Percentiles rank a stretch among this genome's conserved stretches.
Evolutionary conservation across 331 rosid genomes (phyloP).

Genomic region (Cydonia oblonga): DNA sequence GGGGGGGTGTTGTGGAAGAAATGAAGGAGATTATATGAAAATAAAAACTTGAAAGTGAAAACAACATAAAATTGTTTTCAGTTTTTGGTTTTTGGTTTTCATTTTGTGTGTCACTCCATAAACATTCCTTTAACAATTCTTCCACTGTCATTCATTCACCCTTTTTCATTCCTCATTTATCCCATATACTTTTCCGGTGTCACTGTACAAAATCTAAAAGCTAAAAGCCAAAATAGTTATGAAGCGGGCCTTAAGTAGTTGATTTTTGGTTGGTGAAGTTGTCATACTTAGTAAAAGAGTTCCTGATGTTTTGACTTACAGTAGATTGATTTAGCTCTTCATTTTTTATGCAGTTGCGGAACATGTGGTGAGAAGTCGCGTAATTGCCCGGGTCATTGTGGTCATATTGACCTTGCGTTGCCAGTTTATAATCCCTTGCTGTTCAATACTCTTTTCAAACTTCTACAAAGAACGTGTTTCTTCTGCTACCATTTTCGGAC

Average conservation of each 20-base stretch:
- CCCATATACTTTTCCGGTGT: not conserved
- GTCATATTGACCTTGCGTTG: slow-evolving; percentile 65
- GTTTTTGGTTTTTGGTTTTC: not conserved
- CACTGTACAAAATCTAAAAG: not conserved
- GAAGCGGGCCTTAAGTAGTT: not conserved
- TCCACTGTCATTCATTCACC: not conserved
- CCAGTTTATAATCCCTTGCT: slow-evolving; percentile 69
- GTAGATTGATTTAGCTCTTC: slow-evolving; percentile 5
- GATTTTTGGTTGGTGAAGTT: not conserved
- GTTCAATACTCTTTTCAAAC: slow-evolving; percentile 39
- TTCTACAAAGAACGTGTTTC: slow-evolving; percentile 52
- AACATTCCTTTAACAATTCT: not conserved
- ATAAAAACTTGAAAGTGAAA: no score
- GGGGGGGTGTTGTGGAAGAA: no score
- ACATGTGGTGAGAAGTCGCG: slow-evolving; percentile 47
- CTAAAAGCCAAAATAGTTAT: not conserved
- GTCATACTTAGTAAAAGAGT: not conserved
- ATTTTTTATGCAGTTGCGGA: slow-evolving; percentile 55
- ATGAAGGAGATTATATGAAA: not conserved
- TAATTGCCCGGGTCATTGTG: slow-evolving; percentile 76
- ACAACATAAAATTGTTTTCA: not conserved
- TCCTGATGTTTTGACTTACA: slow-evolving; percentile 1
- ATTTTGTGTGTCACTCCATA: not conserved
- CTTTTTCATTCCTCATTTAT: not conserved
- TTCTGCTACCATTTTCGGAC: slow-evolving; percentile 49